Evolutionary conservation across 2,329 filamentous ascomycete genomes (phyloP).

Genomic region (Apiospora rasikravindrae): DNA sequence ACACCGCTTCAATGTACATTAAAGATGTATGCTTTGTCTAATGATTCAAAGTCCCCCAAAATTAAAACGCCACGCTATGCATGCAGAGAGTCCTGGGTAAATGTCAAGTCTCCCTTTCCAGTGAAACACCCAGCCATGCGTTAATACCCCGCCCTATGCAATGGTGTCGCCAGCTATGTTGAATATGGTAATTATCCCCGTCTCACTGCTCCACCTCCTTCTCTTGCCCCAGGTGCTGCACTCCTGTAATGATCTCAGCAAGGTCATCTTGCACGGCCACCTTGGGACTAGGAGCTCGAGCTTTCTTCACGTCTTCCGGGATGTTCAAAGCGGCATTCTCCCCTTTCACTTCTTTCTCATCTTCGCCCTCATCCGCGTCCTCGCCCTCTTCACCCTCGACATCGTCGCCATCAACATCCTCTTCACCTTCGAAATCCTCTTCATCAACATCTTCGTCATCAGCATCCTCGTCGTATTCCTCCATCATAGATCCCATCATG

Average conservation of each 20-base stretch:
- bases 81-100: not conserved
- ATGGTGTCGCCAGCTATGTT: constrained; percentile 13
- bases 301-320: constrained; percentile 20
- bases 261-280: constrained; percentile 50
- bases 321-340: constrained; percentile 18
- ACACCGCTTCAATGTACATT: constrained; percentile 5
- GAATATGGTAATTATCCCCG: not conserved
- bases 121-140: constrained; percentile 8
- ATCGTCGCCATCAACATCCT: constrained; percentile 31
- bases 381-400: constrained; percentile 35
- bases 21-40: constrained; percentile 12
- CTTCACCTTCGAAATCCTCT: constrained; percentile 34
- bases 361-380: constrained; percentile 23
- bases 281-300: constrained; percentile 25
- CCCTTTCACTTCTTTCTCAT: constrained; percentile 24
- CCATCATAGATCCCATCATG: constrained; percentile 47
- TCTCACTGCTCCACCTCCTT: constrained; percentile 32
- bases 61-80: constrained; percentile 16
- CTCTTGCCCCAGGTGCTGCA: constrained; percentile 58
- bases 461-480: constrained; percentile 40
- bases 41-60: not conserved
- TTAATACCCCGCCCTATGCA: not conserved
- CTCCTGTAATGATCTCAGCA: constrained; percentile 65
- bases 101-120: not conserved
- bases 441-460: constrained; percentile 44